Base-by-base conservation (phyloP, 2,329 filamentous ascomycete species). In the Pseudogymnoascus sp. region DNA sequence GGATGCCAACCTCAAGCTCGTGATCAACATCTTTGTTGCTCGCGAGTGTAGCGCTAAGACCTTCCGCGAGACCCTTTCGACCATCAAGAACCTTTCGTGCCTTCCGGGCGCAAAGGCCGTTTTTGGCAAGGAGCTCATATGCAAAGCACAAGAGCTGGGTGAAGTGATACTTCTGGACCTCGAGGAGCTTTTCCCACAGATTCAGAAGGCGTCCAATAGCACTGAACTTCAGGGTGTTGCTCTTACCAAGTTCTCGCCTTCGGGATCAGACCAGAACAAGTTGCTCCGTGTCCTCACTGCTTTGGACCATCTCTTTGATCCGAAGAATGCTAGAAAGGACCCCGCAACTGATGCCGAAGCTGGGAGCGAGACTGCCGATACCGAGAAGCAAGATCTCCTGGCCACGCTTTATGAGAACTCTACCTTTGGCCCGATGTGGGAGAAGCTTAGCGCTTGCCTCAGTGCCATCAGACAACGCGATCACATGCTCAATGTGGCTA, bases 1-100 rank as follows among this genome's bases (percentile, higher is more conserved):
- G 4, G 86, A 93, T 30, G 84, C 92, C 72, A 97, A 97, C 72
- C 83, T 99, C 62, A 90, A 90, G 63, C 80, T 97, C 63, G 92
- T 99, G n/a, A 90, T 97, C 69, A 94, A 94, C 73, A 96, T 99
- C 63, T 90, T 99, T 67, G 91, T 96, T 45, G 93, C 93, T 66
- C 89, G 92, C 58, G 94, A 99, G 75, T 99, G 94, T 77, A 96
- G 91, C 72, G 92, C 91, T 66, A 97, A 96, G 80, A 97, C 94
- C 0, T 99, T 99, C 82, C 90, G 94, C 72, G 95, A 97, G 75
- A 97, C 94, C 0, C 84, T 99, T 61, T 94, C 93, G 14, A 95
- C 95, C n/a, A 96, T 99, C 79, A 97, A 96, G 78, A 97, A 97
- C 71, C 82, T 99, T 45, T 97, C 92, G 4, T 88, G 90, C 39